Evolutionary conservation across 805 yeast species (phyloP).

Genomic region (Saccharomycopsis sp.): DNA sequence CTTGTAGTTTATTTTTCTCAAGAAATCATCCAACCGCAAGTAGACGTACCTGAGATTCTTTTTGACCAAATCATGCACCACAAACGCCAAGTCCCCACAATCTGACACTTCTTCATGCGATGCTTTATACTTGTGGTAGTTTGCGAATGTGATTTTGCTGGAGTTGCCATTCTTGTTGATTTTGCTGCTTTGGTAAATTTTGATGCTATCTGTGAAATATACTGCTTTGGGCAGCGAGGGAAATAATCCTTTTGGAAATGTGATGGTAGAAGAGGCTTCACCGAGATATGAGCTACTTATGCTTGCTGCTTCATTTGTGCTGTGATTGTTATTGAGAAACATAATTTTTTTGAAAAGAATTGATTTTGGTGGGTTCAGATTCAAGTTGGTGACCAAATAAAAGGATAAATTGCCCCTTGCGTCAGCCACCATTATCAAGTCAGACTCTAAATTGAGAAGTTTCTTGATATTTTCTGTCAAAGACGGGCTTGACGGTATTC

Average conservation of each 20-base stretch:
- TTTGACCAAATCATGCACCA: constrained; percentile 37
- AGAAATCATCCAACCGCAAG: constrained; percentile 26
- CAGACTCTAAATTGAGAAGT: constrained; percentile 29
- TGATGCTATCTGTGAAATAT: constrained; percentile 28
- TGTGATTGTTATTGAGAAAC: constrained; percentile 1
- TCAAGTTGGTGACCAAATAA: constrained; percentile 42
- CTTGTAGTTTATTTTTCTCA: constrained; percentile 20
- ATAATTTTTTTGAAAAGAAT: constrained; percentile 34
- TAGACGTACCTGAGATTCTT: constrained; percentile 30
- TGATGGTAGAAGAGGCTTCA: not conserved
- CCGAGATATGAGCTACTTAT: not conserved
- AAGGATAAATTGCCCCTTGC: constrained; percentile 34
- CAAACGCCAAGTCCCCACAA: constrained; percentile 30
- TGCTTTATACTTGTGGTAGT: constrained; percentile 6
- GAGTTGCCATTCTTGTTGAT: constrained; percentile 8
- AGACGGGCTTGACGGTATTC: constrained; percentile 20
- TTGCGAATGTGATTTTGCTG: constrained; percentile 20
- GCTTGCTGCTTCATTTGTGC: not conserved
- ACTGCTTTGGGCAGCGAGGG: constrained; percentile 28
- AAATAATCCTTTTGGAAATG: constrained; percentile 12
- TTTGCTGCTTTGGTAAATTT: constrained; percentile 11
- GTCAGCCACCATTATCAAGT: constrained; percentile 36
- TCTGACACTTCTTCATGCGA: constrained; percentile 11
- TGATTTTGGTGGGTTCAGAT: constrained; percentile 46
- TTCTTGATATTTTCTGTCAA: constrained; percentile 19